Conservation (phyloP, 1,139 yeast species). For the Williopsis jadinii region DNA sequence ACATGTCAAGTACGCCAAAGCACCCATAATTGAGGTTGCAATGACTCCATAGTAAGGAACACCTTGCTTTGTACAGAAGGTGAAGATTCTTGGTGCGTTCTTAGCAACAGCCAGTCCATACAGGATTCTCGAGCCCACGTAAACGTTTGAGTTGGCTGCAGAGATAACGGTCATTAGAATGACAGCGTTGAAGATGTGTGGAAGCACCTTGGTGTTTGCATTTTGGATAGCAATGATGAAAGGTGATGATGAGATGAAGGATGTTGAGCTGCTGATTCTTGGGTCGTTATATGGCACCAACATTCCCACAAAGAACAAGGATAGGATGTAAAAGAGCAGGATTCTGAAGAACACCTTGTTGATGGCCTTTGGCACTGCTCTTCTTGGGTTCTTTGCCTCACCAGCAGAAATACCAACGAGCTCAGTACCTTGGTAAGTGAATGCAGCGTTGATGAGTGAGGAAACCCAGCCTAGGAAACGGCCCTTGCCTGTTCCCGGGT, state of each 20-base stretch:
- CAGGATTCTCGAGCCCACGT: conserved; percentile 68
- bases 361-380: conserved; percentile 78
- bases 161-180: conserved; percentile 62
- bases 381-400: conserved; percentile 77
- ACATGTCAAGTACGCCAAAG: conserved; percentile 59
- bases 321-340: conserved; percentile 69
- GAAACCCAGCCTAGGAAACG: conserved; percentile 64
- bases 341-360: conserved; percentile 79
- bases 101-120: conserved; percentile 58
- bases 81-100: conserved; percentile 53
- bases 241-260: conserved; percentile 65
- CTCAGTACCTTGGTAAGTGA: conserved; percentile 82
- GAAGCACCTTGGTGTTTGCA: conserved; percentile 63
- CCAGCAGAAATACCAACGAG: conserved; percentile 86
- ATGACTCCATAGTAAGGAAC: conserved; percentile 60
- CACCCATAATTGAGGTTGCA: conserved; percentile 54
- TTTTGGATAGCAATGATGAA: conserved; percentile 59
- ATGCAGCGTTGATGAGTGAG: conserved; percentile 63
- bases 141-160: conserved; percentile 78
- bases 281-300: conserved; percentile 75
- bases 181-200: conserved; percentile 71
- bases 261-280: conserved; percentile 35
- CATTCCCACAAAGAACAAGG: conserved; percentile 76
- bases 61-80: conserved; percentile 49
- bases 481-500: conserved; percentile 53